Conservation (phyloP, 1,284 basidiomycete species). For the Fomitiporia mediterranea region DNA sequence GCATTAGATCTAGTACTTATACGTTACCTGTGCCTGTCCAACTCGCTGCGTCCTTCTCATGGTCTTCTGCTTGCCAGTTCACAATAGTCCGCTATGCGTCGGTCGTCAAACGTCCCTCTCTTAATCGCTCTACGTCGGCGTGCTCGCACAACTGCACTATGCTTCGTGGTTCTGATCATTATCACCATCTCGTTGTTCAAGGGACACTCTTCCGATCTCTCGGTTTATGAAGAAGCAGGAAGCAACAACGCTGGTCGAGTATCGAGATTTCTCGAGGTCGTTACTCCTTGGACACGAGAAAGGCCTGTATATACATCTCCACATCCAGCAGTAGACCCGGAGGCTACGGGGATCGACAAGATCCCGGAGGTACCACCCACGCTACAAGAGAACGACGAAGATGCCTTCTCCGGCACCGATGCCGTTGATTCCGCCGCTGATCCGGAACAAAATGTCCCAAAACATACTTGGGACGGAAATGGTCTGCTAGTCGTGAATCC, state of each 20-base stretch:
- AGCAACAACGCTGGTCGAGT: constrained; percentile 1
- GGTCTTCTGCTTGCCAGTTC: not conserved
- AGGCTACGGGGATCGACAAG: not conserved
- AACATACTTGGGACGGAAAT: constrained; percentile 26
- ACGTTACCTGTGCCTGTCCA: too few relatives aligned
- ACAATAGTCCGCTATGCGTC: not conserved
- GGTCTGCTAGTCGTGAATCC: constrained; percentile 32
- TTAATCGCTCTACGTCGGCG: constrained; percentile 12
- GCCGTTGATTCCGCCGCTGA: not conserved
- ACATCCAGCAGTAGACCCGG: not conserved
- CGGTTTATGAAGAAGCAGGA: not conserved
- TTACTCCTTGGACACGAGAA: constrained; percentile 2
- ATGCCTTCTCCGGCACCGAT: not conserved
- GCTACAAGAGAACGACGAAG: constrained; percentile 8
- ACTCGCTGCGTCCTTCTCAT: not conserved
- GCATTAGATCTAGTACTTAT: not conserved
- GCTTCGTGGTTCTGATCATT: constrained; percentile 1
- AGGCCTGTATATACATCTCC: not conserved
- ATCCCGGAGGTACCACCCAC: constrained; percentile 10
- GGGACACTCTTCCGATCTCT: not conserved
- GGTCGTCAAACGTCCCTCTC: not conserved
- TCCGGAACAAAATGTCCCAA: not conserved
- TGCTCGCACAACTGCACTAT: constrained; percentile 6
- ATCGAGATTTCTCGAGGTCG: constrained; percentile 11
- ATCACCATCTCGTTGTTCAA: constrained; percentile 10